A percentile compares a stretch with the other conserved stretches of the same genome.
Evolutionary conservation across 768 basidiomycete genomes (phyloP).

Genomic region (Phanerochaete sordida): DNA sequence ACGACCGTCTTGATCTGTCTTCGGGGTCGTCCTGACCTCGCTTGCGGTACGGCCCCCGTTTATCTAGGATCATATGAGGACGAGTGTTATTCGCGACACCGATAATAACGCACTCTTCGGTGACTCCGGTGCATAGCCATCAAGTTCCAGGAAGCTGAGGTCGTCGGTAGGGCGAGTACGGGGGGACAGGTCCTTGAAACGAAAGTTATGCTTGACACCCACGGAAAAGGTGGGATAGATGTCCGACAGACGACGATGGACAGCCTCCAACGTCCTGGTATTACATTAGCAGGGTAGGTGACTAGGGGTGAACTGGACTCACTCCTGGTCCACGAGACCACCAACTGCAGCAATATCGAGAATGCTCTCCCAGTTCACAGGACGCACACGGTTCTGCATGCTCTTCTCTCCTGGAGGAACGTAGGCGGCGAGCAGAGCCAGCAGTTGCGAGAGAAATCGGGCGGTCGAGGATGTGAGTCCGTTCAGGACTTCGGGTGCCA

Average conservation of each 20-base stretch:
- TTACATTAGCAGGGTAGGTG: not conserved
- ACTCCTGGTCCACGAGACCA: slow-evolving; percentile 30
- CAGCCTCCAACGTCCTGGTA: not conserved
- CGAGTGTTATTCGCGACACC: not conserved
- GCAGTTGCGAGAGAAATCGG: slow-evolving; percentile 44
- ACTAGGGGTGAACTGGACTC: not conserved
- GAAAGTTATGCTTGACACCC: not conserved
- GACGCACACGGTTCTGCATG: slow-evolving; percentile 61
- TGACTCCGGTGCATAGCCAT: slow-evolving; percentile 3
- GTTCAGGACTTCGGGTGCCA: slow-evolving; percentile 26
- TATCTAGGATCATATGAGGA: not conserved
- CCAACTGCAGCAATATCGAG: slow-evolving; percentile 47
- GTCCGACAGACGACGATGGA: not conserved
- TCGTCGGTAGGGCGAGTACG: not conserved
- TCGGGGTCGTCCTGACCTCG: not conserved
- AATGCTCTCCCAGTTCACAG: slow-evolving; percentile 64
- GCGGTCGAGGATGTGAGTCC: slow-evolving; percentile 42
- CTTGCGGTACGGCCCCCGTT: slow-evolving; percentile 15
- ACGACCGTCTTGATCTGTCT: not conserved
- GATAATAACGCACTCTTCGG: slow-evolving; percentile 8
- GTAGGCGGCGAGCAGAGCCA: slow-evolving; percentile 53
- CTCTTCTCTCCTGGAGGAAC: slow-evolving; percentile 52
- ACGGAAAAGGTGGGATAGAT: not conserved
- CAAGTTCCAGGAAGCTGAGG: slow-evolving; percentile 10
- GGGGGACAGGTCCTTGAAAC: not conserved